These are phyloP conservation scores for Serendipita indica DNA, from an alignment of 768 basidiomycete genomes.

Conservation along the genomic window DNA sequence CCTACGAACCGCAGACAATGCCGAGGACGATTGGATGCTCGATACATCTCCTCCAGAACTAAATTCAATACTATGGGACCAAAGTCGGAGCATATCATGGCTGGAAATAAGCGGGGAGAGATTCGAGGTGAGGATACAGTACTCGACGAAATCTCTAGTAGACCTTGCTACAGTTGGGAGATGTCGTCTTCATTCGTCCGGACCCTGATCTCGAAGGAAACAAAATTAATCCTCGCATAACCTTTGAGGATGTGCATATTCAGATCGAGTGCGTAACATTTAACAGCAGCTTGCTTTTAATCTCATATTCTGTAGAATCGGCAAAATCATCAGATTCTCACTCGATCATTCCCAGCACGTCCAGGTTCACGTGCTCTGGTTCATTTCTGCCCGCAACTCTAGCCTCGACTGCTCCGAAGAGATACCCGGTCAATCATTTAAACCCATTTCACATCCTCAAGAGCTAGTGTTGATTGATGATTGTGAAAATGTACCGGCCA, in stretches of 20 bases:
- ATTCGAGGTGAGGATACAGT: not conserved
- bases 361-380: not conserved
- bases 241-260: not conserved
- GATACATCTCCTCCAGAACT: not conserved
- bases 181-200: not conserved
- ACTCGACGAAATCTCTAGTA: not conserved
- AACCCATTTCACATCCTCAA: not conserved
- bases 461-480: not conserved
- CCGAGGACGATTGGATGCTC: not conserved
- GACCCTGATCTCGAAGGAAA: no score
- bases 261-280: not conserved
- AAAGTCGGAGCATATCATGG: not conserved
- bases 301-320: not conserved
- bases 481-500: not conserved
- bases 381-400: not conserved
- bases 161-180: not conserved
- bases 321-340: not conserved
- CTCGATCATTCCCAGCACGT: not conserved
- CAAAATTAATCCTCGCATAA: not conserved
- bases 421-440: not conserved
- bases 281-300: not conserved
- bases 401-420: not conserved
- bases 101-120: not conserved
- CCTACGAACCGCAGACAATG: not conserved
- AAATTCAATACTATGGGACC: not conserved